Evolutionary conservation across 345 rosid genomes (phyloP), one percentile per base, ranked within the genome.

Genomic region (Euphorbia lathyris): DNA sequence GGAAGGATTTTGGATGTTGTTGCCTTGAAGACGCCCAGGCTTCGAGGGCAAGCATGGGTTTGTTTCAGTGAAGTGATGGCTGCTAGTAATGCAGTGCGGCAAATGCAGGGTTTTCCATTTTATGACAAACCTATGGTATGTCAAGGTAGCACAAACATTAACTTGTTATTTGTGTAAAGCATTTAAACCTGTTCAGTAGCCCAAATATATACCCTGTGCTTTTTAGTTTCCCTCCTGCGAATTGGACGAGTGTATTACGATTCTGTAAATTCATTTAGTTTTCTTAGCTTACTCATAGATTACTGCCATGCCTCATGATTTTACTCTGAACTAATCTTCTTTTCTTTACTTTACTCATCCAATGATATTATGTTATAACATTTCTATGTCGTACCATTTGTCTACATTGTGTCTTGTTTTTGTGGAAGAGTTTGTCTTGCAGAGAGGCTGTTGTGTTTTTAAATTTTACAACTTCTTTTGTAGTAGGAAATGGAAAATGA

Each of bases 31-130:
- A 92, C 98, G 2, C 83, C 94, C 0, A 92, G 83, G 86, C 99
- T 96, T 69, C 83, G 97, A 9, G 98, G 99, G 29, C 99, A 96
- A 81, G 99, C 98, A 26, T 96, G 99, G 99, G 91, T 96, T 63
- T 87, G 83, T 25, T 96, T 92, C 72, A 87, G 85, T 78, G 99
- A 96, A 79, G 87, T 92, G 72, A 86, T 92, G 10, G 88, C 99
- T 71, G 96, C 99, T 63, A 92, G 94, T 75, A 87, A 90, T 72
- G 98, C 98, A 0, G 92, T 92, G n/a, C 84, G 96, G 55, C 98
- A 92, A 72, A 96, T 92, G 99, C 98, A 96, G 43, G 92, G 90
- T 67, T 92, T 96, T 66, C 99, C 98, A 8, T 90, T 96, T 73
- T 92, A 92, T 65, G 98, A 96, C 72, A 96, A 92, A 74, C 97